These are phyloP conservation scores for Chernovozyma sophiae-reginae DNA, from an alignment of 1,139 yeast genomes.

Conservation along the genomic window DNA sequence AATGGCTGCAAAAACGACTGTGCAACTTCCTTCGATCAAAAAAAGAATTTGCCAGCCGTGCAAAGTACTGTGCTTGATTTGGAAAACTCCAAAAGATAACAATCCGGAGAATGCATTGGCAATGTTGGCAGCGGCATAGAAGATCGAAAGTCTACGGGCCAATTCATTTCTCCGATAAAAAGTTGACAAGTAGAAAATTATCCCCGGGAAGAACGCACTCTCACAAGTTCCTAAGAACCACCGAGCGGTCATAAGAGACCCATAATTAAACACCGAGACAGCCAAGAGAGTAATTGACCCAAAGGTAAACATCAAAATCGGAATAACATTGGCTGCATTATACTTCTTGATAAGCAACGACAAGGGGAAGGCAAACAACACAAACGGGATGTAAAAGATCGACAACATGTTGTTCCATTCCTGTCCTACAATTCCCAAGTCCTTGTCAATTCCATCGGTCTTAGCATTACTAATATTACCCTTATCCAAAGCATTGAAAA, in stretches of 20 bases:
- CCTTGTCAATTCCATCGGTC: constrained; percentile 18
- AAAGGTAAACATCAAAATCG: constrained; percentile 18
- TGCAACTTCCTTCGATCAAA: constrained; percentile 19
- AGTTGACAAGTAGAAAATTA: constrained; percentile 17
- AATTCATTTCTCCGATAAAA: constrained; percentile 19
- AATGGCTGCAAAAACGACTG: constrained; percentile 17
- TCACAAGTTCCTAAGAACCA: constrained; percentile 21
- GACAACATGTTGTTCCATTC: constrained; percentile 23
- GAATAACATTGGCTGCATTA: constrained; percentile 19
- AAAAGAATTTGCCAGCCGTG: constrained; percentile 24
- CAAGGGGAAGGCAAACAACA: constrained; percentile 18
- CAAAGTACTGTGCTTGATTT: constrained; percentile 16
- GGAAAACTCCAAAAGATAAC: constrained; percentile 20
- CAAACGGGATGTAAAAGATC: constrained; percentile 20
- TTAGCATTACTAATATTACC: constrained; percentile 22
- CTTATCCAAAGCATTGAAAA: constrained; percentile 26
- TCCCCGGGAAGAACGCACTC: constrained; percentile 19
- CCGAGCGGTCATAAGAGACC: constrained; percentile 17
- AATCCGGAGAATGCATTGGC: constrained; percentile 21
- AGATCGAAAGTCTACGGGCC: constrained; percentile 16
- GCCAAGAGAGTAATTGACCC: constrained; percentile 16
- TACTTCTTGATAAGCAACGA: constrained; percentile 17
- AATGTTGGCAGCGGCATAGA: constrained; percentile 19
- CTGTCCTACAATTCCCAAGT: constrained; percentile 16
- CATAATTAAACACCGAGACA: constrained; percentile 16